Base-by-base conservation (phyloP, 805 yeast genomes). In the Geotrichum ghanense region DNA sequence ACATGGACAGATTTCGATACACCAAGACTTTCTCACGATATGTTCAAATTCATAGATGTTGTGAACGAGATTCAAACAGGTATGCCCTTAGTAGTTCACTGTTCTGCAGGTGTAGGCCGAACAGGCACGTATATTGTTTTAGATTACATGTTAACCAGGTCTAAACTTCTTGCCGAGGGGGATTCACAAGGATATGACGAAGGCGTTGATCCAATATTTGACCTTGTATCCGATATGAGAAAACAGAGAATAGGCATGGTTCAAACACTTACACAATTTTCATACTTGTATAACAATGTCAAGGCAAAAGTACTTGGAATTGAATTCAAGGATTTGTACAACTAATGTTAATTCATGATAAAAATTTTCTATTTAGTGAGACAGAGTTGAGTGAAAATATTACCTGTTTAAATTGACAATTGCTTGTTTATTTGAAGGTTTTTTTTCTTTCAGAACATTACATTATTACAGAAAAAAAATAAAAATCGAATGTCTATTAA, bases 81-180 rank as follows among this genome's bases (percentile, higher is more conserved):
- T n/a, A 54, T 59, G n/a, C 90, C 92, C 19, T 72, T 79, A 3
- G 60, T 87, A 42, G 84, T 83, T 22, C 97, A 90, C 64, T 90
- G 98, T 59, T 86, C 95, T 4, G 97, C 97, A 1, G 98, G 98
- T 0, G 88, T 95, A 59, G 98, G 98, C 17, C 70, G 98, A 48
- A 87, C 97, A 0, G 98, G 98, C 1, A 84, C 95, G 1, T 82
- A 81, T 58, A 78, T 88, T 51, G 76, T 87, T 1, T 65, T 83
- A 20, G 94, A 85, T 57, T 71, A 80, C 43, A 50, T 69, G 45
- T 52, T 65, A 22, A 52, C 49, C 17, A 39, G 42, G 16, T 21
- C 25, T 19, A 31, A 31, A 12, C 17, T 31, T n/a, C 45, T 50
- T 43, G 42, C 56, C 20, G 47, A 22, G 20, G 53, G 45, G 12